Base-by-base conservation (phyloP, 148 eudicot species). In the Rhododendron ovatum region DNA sequence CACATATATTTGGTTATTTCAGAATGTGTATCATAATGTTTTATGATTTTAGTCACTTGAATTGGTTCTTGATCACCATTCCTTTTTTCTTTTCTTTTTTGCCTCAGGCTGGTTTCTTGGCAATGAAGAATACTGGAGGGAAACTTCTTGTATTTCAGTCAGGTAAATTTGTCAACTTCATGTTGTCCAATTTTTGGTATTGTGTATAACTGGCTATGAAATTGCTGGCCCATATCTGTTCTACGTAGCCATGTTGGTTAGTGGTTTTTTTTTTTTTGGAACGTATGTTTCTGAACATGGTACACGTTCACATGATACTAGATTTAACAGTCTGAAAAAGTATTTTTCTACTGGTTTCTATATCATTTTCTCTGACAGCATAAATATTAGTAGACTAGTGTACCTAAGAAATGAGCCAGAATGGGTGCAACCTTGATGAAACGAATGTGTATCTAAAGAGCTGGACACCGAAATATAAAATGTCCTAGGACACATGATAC, bases 71-170 rank as follows among this genome's bases (percentile, higher is more conserved):
- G 76, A 30, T 71, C 39, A 71, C 76, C 75, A 28, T 69, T 69
- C 20, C 57, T 73, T 81, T 24, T 83, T 89, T 14, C 88, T n/a
- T 81, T 90, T 30, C 88, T n/a, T 81, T 90, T 30, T 89, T 87
- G 81, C 86, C 85, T 83, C 89, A 95, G 98, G 99, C 96, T 87
- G 98, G 96, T 82, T 97, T 89, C 92, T 89, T 97, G 94, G 99
- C 99, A 61, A 93, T 97, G 98, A 94, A 97, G 92, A 92, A 88
- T 85, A 92, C 94, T 59, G 99, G 99, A 82, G 99, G 99, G 84
- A 97, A 95, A 90, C 98, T 97, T 73, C 90, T 95, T 83, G 99
- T 95, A 84, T 97, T 97, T 87, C 99, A 95, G 81, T 93, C 99
- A 85, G 98, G 99, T 83, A 93, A 92, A 90, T 71, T 88, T 30